Evolutionary conservation across 2,329 filamentous ascomycete species (phyloP).

Genomic region (Camillea tinctor): DNA sequence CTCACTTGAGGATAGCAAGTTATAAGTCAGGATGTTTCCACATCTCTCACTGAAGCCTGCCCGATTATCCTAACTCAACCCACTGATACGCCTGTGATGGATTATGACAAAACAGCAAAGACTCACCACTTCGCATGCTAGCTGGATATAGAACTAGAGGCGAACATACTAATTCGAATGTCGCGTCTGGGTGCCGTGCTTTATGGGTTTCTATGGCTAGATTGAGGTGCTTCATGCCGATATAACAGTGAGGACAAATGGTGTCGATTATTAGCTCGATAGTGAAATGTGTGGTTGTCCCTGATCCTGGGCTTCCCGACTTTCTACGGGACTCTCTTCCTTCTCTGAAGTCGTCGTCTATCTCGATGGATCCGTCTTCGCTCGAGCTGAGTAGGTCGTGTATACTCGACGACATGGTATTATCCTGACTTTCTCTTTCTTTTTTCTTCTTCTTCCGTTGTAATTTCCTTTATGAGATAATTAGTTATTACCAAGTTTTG

Average conservation of each 20-base stretch:
- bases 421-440: neutral
- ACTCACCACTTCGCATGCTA: constrained; percentile 31
- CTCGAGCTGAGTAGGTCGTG: neutral
- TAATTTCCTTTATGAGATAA: no score
- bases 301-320: neutral
- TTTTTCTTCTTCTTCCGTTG: no score
- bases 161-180: constrained; percentile 47
- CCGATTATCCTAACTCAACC: neutral
- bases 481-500: no score
- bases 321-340: neutral
- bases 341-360: neutral
- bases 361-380: constrained; percentile 8
- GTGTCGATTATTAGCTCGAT: constrained; percentile 51
- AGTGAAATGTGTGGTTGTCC: constrained; percentile 32
- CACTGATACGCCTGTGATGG: neutral
- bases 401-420: neutral
- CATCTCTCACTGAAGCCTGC: neutral
- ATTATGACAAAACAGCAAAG: neutral
- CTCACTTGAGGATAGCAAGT: neutral
- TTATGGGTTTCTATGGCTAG: constrained; percentile 43
- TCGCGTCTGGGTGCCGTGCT: constrained; percentile 39
- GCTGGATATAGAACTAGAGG: constrained; percentile 43
- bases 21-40: neutral
- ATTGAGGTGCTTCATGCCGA: constrained; percentile 47
- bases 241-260: constrained; percentile 53